These are phyloP conservation scores for Entonaema liquescens DNA, from an alignment of 495 filamentous ascomycete genomes.

Conservation along the genomic window DNA sequence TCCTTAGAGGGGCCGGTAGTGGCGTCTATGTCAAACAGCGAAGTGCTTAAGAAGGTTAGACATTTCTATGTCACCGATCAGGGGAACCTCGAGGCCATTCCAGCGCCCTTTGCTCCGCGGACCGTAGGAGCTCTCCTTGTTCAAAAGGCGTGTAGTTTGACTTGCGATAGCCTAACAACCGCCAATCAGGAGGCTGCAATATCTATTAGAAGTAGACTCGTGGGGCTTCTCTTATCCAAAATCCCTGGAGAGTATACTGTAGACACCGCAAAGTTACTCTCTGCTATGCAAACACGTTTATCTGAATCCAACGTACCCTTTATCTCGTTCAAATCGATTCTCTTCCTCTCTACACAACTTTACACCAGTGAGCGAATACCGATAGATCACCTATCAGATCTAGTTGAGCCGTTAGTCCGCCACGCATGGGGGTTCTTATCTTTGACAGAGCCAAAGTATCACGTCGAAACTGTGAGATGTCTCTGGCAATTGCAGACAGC, in stretches of 20 bases:
- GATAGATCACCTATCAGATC: slow-evolving; percentile 65
- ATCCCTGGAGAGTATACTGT: slow-evolving; percentile 61
- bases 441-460: slow-evolving; percentile 83
- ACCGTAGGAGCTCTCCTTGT: slow-evolving; percentile 68
- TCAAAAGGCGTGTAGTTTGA: slow-evolving; percentile 65
- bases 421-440: slow-evolving; percentile 83
- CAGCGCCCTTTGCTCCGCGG: slow-evolving; percentile 65
- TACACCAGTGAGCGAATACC: slow-evolving; percentile 66
- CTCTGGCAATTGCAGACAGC: slow-evolving; percentile 83
- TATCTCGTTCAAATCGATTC: slow-evolving; percentile 66
- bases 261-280: slow-evolving; percentile 62
- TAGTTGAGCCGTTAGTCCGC: slow-evolving; percentile 72
- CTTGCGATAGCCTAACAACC: slow-evolving; percentile 55
- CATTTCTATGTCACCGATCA: slow-evolving; percentile 70
- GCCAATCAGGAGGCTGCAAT: slow-evolving; percentile 48
- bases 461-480: slow-evolving; percentile 88
- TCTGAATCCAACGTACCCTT: slow-evolving; percentile 52
- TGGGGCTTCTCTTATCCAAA: slow-evolving; percentile 67
- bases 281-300: slow-evolving; percentile 61
- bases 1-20: slow-evolving; percentile 44
- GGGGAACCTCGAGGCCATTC: slow-evolving; percentile 59
- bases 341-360: slow-evolving; percentile 68
- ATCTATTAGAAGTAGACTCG: slow-evolving; percentile 59
- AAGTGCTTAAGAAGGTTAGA: slow-evolving; percentile 67
- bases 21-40: slow-evolving; percentile 52